These are phyloP conservation scores for Diddensiella santjacobensis DNA, from an alignment of 805 yeast genomes.

Conservation along the genomic window DNA sequence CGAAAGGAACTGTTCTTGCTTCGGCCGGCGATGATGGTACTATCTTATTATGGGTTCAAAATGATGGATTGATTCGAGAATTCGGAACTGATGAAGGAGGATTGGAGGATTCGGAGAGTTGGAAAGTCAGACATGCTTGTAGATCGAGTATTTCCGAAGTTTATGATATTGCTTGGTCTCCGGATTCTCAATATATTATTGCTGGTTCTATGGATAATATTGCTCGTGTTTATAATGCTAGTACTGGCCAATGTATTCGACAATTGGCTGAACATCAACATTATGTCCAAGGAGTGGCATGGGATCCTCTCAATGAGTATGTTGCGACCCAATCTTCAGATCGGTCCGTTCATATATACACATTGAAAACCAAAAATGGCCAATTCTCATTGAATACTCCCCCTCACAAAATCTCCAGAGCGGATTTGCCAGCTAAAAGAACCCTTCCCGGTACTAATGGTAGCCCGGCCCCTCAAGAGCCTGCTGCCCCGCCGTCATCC, in stretches of 20 bases:
- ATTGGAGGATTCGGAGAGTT: conserved; percentile 53
- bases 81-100: conserved; percentile 42
- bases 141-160: conserved; percentile 69
- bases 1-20: conserved; percentile 64
- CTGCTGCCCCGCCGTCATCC: conserved; percentile 2
- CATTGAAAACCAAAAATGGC: conserved; percentile 36
- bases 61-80: conserved; percentile 37
- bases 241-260: conserved; percentile 52
- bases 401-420: conserved; percentile 47
- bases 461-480: conserved; percentile 4
- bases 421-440: conserved; percentile 49
- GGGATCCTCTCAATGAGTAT: conserved; percentile 85
- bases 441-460: not conserved
- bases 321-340: conserved; percentile 90
- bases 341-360: conserved; percentile 70
- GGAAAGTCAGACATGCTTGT: conserved; percentile 62
- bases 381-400: conserved; percentile 37
- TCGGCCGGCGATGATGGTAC: conserved; percentile 96
- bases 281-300: conserved; percentile 91
- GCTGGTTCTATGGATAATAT: conserved; percentile 91
- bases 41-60: conserved; percentile 69
- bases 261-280: conserved; percentile 74
- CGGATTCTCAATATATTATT: conserved; percentile 69
- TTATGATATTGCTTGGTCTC: conserved; percentile 92
- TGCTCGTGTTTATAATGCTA: conserved; percentile 61